Evolutionary conservation across 2,329 filamentous ascomycete species (phyloP).

Genomic region (Talaromyces sp.): DNA sequence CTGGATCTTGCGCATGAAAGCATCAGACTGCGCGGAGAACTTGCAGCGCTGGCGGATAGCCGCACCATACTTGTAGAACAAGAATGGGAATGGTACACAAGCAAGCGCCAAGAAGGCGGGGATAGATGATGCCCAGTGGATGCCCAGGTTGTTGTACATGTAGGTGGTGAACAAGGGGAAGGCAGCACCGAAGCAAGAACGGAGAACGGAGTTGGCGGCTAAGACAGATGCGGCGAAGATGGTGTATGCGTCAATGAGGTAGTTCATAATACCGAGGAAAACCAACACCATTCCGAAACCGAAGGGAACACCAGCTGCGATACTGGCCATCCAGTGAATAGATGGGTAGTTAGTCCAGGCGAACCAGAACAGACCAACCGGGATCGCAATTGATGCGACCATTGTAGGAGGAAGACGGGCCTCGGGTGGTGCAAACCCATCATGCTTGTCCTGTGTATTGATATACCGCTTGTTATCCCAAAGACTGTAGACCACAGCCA

Average conservation of each 20-base stretch:
- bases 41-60: constrained; percentile 27
- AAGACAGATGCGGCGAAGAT: constrained; percentile 31
- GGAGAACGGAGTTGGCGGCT: constrained; percentile 29
- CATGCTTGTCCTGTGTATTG: constrained; percentile 16
- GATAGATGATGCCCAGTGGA: constrained; percentile 30
- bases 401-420: constrained; percentile 31
- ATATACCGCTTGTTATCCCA: constrained; percentile 32
- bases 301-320: constrained; percentile 28
- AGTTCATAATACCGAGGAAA: constrained; percentile 31
- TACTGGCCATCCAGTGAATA: constrained; percentile 29
- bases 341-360: constrained; percentile 35
- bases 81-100: constrained; percentile 30
- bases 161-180: constrained; percentile 33
- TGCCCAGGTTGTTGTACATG: constrained; percentile 29
- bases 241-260: constrained; percentile 31
- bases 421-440: constrained; percentile 30
- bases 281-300: constrained; percentile 31
- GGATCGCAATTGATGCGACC: constrained; percentile 29
- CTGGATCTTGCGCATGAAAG: constrained; percentile 41
- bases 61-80: constrained; percentile 32
- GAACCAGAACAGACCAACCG: constrained; percentile 36
- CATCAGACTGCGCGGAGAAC: constrained; percentile 34
- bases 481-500: constrained; percentile 26
- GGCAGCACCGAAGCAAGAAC: constrained; percentile 29
- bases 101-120: constrained; percentile 30